phyloP scores from a whole-genome alignment of 2,329 filamentous ascomycete species.

The Trichoderma koningii region DNA sequence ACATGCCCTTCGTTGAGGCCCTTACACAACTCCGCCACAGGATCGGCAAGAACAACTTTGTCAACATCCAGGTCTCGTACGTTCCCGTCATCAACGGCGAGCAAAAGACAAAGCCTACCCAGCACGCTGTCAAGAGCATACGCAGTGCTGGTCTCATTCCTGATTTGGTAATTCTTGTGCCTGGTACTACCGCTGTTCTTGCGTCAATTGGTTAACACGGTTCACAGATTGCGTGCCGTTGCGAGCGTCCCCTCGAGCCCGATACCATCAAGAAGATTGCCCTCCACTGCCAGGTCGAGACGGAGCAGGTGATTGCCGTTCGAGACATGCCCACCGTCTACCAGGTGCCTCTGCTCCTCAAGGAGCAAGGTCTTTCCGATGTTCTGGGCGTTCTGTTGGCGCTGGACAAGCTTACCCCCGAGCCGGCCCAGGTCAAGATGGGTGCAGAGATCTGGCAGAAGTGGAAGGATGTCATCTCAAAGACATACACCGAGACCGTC shows the following conservation, averaged over 20 bases:
- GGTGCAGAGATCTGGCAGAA: slow-evolving; percentile 73
- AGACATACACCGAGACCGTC: slow-evolving; percentile 67
- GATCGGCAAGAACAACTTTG: slow-evolving; percentile 59
- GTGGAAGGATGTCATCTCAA: slow-evolving; percentile 72
- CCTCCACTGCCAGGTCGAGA: slow-evolving; percentile 82
- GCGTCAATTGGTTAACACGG: slow-evolving; percentile 17
- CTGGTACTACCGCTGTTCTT: neutral
- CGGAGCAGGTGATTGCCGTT: slow-evolving; percentile 84
- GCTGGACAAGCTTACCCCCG: slow-evolving; percentile 59
- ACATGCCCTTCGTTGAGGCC: slow-evolving; percentile 84
- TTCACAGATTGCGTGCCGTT: slow-evolving; percentile 83
- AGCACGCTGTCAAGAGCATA: slow-evolving; percentile 82
- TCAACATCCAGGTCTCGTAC: slow-evolving; percentile 82
- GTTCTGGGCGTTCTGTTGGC: slow-evolving; percentile 67
- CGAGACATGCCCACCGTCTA: slow-evolving; percentile 89
- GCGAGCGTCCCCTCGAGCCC: slow-evolving; percentile 72
- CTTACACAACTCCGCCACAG: slow-evolving; percentile 75
- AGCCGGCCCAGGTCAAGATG: slow-evolving; percentile 57
- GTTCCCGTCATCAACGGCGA: slow-evolving; percentile 71
- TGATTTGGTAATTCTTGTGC: slow-evolving; percentile 57
- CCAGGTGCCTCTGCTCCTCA: slow-evolving; percentile 89
- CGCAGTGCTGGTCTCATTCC: slow-evolving; percentile 77
- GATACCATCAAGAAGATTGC: slow-evolving; percentile 84
- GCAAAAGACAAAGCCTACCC: slow-evolving; percentile 97
- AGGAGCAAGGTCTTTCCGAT: slow-evolving; percentile 73